Evolutionary conservation across 306 rosid genomes (phyloP), one percentile per base, ranked within the genome.

Genomic region (Urtica urens): DNA sequence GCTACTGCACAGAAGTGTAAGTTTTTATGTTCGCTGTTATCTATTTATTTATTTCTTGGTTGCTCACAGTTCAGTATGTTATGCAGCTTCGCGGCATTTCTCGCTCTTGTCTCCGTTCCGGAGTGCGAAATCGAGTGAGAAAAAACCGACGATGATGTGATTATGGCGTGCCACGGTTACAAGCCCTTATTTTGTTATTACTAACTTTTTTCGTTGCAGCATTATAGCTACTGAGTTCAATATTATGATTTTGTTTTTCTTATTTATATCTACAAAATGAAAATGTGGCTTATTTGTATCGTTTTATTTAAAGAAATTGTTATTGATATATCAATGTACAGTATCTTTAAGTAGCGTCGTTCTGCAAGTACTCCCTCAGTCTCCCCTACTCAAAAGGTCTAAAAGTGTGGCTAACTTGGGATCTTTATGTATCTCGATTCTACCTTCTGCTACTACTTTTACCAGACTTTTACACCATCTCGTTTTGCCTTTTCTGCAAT

Each of bases 91-190:
- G 23, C 94, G 94, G 25, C 65, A 94, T 23, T 92, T 85, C 78
- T 92, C 94, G 49, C 65, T 92, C 68, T 64, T 92, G 53, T 82
- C 96, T 3, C 96, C 99, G n/a, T 92, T 92, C 70, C 73, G 95
- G 49, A 77, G 82, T 75, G n/a, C n/a, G n/a, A 83, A 92, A 79
- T 77, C 26, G 5, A 75, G 79, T 55, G 99, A 90, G 45, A 86
- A 81, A 72, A 85, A 81, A 71, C 43, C 56, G 58, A 37, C 59
- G 57, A 60, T n/a, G n/a, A n/a, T 70, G 20, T 77, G 72, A 80
- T 20, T 15, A 53, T 53, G 59, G 55, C 9, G 70, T 41, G 34
- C 26, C 42, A 21, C 37, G 27, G 50, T 38, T 31, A 38, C 35
- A 27, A 21, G 28, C 60, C 38, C 22, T 60, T 57, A 27, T 61